Conservation (phyloP, 352 stramenopile species). For the Phytophthora colocasiae region DNA sequence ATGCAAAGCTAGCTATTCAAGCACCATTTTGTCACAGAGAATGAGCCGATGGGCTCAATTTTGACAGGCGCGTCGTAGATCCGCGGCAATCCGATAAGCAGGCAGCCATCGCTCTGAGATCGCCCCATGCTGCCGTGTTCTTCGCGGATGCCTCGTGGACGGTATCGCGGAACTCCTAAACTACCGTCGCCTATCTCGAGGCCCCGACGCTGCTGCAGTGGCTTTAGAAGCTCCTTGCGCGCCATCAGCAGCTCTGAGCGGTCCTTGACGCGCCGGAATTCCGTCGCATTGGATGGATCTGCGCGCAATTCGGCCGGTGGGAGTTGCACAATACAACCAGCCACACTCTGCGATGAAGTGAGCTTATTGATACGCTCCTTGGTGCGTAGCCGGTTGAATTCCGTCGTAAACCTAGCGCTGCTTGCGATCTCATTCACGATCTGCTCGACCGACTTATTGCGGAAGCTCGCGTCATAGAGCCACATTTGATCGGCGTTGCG, state of each 20-base stretch:
- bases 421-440: conserved; percentile 60
- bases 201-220: conserved; percentile 42
- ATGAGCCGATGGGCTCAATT: conserved; percentile 42
- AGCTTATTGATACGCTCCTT: conserved; percentile 71
- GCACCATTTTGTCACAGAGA: conserved; percentile 55
- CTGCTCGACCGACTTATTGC: conserved; percentile 40
- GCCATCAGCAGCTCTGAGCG: conserved; percentile 60
- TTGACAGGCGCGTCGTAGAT: conserved; percentile 47
- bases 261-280: conserved; percentile 60
- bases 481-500: conserved; percentile 65
- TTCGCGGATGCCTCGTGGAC: conserved; percentile 34
- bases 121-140: conserved; percentile 27
- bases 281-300: conserved; percentile 44
- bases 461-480: conserved; percentile 61
- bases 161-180: conserved; percentile 7
- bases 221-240: conserved; percentile 58
- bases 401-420: conserved; percentile 47
- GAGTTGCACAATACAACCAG: conserved; percentile 61
- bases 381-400: conserved; percentile 61
- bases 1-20: conserved; percentile 9
- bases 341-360: conserved; percentile 65
- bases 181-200: not conserved
- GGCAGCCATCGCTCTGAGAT: conserved; percentile 37
- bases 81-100: conserved; percentile 36
- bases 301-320: conserved; percentile 27